A percentile compares a stretch with the other conserved stretches of the same genome.
These are phyloP conservation scores for Leishmania turanica DNA, from an alignment of 208 protist genomes.

Conservation along the genomic window DNA sequence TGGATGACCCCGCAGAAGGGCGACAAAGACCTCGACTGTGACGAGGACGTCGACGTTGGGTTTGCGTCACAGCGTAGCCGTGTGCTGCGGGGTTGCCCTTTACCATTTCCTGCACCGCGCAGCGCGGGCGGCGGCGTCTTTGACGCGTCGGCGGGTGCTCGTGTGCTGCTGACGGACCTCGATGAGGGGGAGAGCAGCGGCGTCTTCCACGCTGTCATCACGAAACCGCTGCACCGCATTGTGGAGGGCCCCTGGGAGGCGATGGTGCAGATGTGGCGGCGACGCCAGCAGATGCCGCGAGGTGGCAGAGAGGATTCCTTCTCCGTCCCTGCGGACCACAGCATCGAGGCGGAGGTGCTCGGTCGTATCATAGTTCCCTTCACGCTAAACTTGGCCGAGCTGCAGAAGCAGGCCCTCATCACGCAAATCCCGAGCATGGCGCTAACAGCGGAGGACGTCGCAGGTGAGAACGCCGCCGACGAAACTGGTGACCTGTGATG, in stretches of 20 bases:
- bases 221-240: conserved; percentile 67
- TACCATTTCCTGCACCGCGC: conserved; percentile 19
- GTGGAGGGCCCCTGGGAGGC: conserved; percentile 57
- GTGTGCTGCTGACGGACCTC: conserved; percentile 27
- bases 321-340: neutral
- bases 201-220: conserved; percentile 41
- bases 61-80: conserved; percentile 1
- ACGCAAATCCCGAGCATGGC: conserved; percentile 9
- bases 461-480: neutral
- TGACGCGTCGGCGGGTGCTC: neutral
- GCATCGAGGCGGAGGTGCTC: conserved; percentile 44
- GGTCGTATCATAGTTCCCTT: conserved; percentile 75
- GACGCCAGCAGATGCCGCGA: conserved; percentile 9
- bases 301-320: neutral
- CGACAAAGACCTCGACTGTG: conserved; percentile 22
- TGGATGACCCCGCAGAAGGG: conserved; percentile 40
- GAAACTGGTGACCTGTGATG: conserved; percentile 11
- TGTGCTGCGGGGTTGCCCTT: conserved; percentile 27
- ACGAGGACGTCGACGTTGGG: conserved; percentile 11
- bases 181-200: conserved; percentile 8
- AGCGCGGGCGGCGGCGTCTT: neutral
- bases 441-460: conserved; percentile 8
- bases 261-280: conserved; percentile 56
- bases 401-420: conserved; percentile 10
- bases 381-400: conserved; percentile 27